These are phyloP conservation scores for Marasmius sp. DNA, from an alignment of 1,284 basidiomycete species.

Conservation along the genomic window DNA sequence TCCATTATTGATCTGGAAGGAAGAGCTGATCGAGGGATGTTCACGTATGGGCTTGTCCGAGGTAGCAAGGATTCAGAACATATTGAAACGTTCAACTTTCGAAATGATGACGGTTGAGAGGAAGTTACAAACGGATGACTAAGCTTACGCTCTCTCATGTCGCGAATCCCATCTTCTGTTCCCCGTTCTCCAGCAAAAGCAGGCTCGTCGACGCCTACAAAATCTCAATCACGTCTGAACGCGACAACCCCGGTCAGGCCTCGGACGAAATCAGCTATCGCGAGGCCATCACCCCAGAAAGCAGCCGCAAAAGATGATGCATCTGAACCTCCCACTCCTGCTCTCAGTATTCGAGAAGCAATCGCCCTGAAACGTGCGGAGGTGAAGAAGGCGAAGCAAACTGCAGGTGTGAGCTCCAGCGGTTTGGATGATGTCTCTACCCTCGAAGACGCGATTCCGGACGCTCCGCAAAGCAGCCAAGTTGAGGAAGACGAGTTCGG, in stretches of 20 bases:
- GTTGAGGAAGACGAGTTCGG: slow-evolving; percentile 63
- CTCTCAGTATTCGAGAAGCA: slow-evolving; percentile 12
- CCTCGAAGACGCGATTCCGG: slow-evolving; percentile 49
- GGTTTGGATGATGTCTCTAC: slow-evolving; percentile 42
- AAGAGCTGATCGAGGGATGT: no score
- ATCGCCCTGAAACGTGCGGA: slow-evolving; percentile 48
- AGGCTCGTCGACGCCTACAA: slow-evolving; percentile 34
- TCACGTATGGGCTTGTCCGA: no score
- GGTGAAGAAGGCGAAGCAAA: slow-evolving; percentile 69
- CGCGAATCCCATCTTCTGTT: slow-evolving; percentile 4
- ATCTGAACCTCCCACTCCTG: not conserved
- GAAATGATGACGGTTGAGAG: not conserved
- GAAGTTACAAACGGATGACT: not conserved
- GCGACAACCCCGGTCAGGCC: slow-evolving; percentile 42
- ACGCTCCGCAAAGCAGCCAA: slow-evolving; percentile 22
- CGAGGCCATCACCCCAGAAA: slow-evolving; percentile 4
- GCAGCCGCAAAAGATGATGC: slow-evolving; percentile 6
- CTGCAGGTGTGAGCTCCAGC: slow-evolving; percentile 53
- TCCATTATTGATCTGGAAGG: no score
- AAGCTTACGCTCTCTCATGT: slow-evolving; percentile 3
- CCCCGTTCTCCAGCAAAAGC: slow-evolving; percentile 3
- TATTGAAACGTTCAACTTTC: not conserved
- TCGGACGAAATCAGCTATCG: slow-evolving; percentile 11
- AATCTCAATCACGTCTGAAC: slow-evolving; percentile 56
- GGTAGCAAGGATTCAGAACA: no score